A percentile compares a stretch with the other conserved stretches of the same genome.
Evolutionary conservation across 2,329 filamentous ascomycete genomes (phyloP).

Genomic region (Zymoseptoria brevis): DNA sequence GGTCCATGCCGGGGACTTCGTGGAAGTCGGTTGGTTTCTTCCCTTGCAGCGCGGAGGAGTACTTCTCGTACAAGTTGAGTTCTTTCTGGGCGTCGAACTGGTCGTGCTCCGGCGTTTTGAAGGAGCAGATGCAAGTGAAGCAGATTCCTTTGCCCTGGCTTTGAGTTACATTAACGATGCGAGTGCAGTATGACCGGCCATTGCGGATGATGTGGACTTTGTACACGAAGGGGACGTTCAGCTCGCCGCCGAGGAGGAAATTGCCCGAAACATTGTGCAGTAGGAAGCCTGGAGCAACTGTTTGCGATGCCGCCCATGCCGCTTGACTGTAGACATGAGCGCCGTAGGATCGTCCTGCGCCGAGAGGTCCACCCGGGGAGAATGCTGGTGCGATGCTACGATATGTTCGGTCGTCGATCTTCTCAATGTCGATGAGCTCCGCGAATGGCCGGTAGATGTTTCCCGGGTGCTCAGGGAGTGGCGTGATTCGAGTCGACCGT

Average conservation of each 20-base stretch:
- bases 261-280: slow-evolving; percentile 48
- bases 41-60: slow-evolving; percentile 27
- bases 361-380: slow-evolving; percentile 32
- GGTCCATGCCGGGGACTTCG: slow-evolving; percentile 31
- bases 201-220: slow-evolving; percentile 44
- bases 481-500: slow-evolving; percentile 5
- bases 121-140: slow-evolving; percentile 47
- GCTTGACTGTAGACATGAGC: slow-evolving; percentile 52
- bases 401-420: slow-evolving; percentile 34
- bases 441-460: slow-evolving; percentile 33
- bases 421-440: slow-evolving; percentile 35
- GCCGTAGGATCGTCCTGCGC: slow-evolving; percentile 41
- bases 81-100: slow-evolving; percentile 30
- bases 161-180: slow-evolving; percentile 46
- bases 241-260: slow-evolving; percentile 43
- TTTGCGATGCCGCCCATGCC: slow-evolving; percentile 49
- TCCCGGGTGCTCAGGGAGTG: slow-evolving; percentile 15
- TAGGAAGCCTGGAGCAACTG: slow-evolving; percentile 42
- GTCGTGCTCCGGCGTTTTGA: slow-evolving; percentile 39
- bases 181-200: slow-evolving; percentile 45
- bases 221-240: slow-evolving; percentile 44
- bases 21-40: slow-evolving; percentile 27
- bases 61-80: slow-evolving; percentile 30
- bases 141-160: slow-evolving; percentile 38
- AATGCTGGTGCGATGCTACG: slow-evolving; percentile 36